phyloP scores from a whole-genome alignment of 176 grass and related monocot genomes.

The Musa troglodytarum region DNA sequence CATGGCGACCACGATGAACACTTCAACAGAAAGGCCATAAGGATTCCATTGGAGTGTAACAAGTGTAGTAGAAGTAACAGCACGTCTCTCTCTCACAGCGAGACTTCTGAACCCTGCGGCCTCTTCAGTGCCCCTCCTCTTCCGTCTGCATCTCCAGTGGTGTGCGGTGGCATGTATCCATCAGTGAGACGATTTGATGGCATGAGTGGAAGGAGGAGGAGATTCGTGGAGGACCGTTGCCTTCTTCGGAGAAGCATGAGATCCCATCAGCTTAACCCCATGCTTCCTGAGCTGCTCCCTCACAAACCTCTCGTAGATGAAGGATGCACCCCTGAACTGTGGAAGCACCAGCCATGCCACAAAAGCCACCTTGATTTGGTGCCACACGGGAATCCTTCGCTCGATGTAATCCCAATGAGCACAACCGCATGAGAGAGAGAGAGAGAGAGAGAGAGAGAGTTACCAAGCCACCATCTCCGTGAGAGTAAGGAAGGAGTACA shows the following conservation, averaged over 20 bases:
- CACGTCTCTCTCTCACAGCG: no score
- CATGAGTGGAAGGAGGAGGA: no score
- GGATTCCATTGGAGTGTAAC: no score
- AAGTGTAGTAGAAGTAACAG: no score
- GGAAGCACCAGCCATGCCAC: conserved; percentile 2
- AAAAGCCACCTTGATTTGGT: conserved; percentile 7
- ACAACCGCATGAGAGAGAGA: neutral
- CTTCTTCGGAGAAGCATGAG: neutral
- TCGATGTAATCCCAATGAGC: no score
- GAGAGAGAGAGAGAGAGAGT: neutral
- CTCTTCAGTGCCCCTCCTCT: no score
- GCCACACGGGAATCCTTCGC: neutral
- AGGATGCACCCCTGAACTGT: conserved; percentile 6
- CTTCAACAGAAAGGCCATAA: no score
- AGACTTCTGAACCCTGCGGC: no score
- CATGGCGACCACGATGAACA: no score
- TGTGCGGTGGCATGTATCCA: no score
- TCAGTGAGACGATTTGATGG: no score
- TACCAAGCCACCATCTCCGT: conserved; percentile 3
- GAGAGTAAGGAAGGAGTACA: conserved; percentile 14
- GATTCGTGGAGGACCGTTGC: neutral
- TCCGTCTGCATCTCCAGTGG: no score
- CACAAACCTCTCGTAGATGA: conserved; percentile 5
- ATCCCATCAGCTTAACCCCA: neutral
- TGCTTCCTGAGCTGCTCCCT: neutral